phyloP scores from a whole-genome alignment of 805 yeast species.

The Yarrowia sp. region DNA sequence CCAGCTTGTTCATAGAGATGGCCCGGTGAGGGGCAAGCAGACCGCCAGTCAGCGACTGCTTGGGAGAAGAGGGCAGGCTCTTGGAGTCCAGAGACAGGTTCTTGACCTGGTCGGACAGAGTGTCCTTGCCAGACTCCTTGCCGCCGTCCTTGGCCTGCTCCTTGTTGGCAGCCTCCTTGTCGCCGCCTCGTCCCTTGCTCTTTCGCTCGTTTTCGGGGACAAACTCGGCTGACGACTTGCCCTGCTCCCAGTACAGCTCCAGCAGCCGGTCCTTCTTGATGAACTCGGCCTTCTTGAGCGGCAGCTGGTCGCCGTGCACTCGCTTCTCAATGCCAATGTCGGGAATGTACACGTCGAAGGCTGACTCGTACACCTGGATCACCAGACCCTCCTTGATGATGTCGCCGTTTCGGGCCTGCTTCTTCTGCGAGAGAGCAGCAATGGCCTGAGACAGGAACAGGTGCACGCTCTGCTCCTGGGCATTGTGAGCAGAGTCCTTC shows the following conservation, averaged over 20 bases:
- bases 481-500: constrained; percentile 89
- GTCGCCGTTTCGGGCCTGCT: constrained; percentile 57
- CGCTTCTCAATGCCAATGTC: constrained; percentile 95
- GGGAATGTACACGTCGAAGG: constrained; percentile 91
- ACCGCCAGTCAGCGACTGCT: constrained; percentile 37
- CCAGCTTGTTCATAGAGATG: constrained; percentile 44
- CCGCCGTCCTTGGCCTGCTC: too few relatives aligned
- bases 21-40: constrained; percentile 45
- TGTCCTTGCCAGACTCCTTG: background rate
- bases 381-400: constrained; percentile 84
- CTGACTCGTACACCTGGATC: constrained; percentile 91
- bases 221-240: constrained; percentile 89
- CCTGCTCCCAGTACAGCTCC: constrained; percentile 91
- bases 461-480: constrained; percentile 95
- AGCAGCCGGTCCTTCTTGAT: constrained; percentile 69
- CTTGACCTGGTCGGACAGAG: constrained; percentile 32
- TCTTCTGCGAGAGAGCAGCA: constrained; percentile 62
- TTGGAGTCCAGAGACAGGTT: constrained; percentile 42
- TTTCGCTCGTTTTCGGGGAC: constrained; percentile 72
- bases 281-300: constrained; percentile 90
- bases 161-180: background rate
- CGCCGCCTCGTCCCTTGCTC: constrained; percentile 22
- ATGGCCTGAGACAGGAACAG: constrained; percentile 82
- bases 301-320: constrained; percentile 97
- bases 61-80: constrained; percentile 49